phyloP scores from a whole-genome alignment of 2,329 filamentous ascomycete genomes.

The Huntiella decipiens region DNA sequence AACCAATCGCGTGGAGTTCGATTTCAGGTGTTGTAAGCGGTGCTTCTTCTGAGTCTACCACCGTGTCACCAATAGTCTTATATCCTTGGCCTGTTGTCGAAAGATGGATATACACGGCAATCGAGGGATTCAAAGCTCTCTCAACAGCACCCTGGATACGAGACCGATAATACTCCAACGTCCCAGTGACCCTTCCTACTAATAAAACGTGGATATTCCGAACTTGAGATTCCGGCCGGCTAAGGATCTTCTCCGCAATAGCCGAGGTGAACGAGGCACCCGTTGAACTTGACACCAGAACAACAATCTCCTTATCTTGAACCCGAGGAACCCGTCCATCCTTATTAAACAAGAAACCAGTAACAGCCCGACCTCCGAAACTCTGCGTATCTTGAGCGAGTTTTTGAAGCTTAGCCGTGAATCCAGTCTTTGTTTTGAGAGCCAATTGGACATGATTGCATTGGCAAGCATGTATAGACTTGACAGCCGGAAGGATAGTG shows the following conservation, averaged over 20 bases:
- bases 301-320: constrained; percentile 38
- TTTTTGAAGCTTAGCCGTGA: constrained; percentile 33
- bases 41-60: neutral
- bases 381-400: constrained; percentile 23
- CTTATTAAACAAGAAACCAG: constrained; percentile 34
- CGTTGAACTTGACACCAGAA: constrained; percentile 42
- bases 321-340: constrained; percentile 36
- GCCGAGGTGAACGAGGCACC: constrained; percentile 42
- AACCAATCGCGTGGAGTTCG: neutral
- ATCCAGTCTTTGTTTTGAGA: constrained; percentile 36
- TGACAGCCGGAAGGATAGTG: constrained; percentile 37
- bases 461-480: constrained; percentile 29
- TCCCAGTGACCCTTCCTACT: constrained; percentile 33
- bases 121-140: constrained; percentile 24
- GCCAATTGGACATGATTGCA: constrained; percentile 42
- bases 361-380: constrained; percentile 17
- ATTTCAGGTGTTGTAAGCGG: neutral
- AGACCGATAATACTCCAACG: constrained; percentile 28
- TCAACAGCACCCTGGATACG: constrained; percentile 20
- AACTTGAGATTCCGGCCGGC: constrained; percentile 22
- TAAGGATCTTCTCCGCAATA: constrained; percentile 28
- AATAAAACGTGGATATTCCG: constrained; percentile 25
- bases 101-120: constrained; percentile 3
- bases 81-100: constrained; percentile 8
- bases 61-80: constrained; percentile 2